Evolutionary conservation across 2,329 filamentous ascomycete species (phyloP).

Genomic region (Ascocoryne sarcoides): DNA sequence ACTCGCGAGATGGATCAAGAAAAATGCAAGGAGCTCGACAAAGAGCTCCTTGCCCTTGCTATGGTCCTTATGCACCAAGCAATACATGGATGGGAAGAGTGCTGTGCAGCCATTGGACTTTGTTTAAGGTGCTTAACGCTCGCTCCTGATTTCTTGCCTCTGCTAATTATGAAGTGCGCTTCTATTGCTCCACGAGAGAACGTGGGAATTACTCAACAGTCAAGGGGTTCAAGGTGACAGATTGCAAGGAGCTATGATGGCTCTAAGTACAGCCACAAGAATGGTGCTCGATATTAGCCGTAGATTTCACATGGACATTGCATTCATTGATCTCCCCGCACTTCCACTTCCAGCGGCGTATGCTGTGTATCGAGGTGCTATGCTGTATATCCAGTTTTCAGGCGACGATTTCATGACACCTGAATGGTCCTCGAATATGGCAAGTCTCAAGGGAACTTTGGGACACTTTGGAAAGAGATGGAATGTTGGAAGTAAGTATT

Average conservation of each 20-base stretch:
- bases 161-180: constrained; percentile 13
- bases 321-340: constrained; percentile 15
- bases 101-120: constrained; percentile 17
- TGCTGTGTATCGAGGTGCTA: constrained; percentile 13
- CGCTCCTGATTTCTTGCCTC: background rate
- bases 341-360: constrained; percentile 17
- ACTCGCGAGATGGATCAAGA: constrained; percentile 8
- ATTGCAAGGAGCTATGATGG: constrained; percentile 13
- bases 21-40: constrained; percentile 8
- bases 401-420: constrained; percentile 11
- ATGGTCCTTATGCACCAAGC: constrained; percentile 13
- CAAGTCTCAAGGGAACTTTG: constrained; percentile 13
- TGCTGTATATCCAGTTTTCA: constrained; percentile 17
- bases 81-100: constrained; percentile 19
- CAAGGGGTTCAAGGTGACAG: background rate
- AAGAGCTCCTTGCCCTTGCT: constrained; percentile 8
- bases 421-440: constrained; percentile 16
- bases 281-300: constrained; percentile 18
- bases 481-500: constrained; percentile 17
- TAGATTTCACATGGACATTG: constrained; percentile 16
- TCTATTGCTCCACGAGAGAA: constrained; percentile 14
- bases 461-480: constrained; percentile 15
- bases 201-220: constrained; percentile 5
- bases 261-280: constrained; percentile 14
- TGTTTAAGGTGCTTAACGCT: constrained; percentile 10